Conservation (phyloP, 2,329 filamentous ascomycete species). For the Tolypocladium sp. region DNA sequence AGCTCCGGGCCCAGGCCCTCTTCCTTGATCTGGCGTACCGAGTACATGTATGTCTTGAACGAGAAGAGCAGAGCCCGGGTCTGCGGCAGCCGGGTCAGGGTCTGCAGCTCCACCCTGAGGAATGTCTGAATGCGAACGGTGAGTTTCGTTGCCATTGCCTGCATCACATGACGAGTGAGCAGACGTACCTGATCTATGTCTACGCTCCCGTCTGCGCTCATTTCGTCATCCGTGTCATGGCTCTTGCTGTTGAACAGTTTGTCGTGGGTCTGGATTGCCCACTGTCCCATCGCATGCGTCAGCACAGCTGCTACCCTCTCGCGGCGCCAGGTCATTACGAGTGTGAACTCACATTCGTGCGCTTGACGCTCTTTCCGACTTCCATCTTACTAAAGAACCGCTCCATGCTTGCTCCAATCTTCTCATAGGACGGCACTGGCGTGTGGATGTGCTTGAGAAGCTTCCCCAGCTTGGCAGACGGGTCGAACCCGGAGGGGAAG, state of each 20-base stretch:
- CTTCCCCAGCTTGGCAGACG: conserved; percentile 38
- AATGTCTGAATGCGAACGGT: conserved; percentile 16
- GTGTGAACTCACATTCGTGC: conserved; percentile 33
- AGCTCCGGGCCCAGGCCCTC: conserved; percentile 37
- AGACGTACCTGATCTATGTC: conserved; percentile 26
- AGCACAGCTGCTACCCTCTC: neutral
- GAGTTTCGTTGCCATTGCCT: neutral
- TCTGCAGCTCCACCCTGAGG: conserved; percentile 42
- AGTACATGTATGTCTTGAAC: conserved; percentile 47
- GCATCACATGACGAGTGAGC: neutral
- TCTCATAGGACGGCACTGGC: conserved; percentile 44
- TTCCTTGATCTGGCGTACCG: conserved; percentile 34
- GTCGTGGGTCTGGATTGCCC: conserved; percentile 36
- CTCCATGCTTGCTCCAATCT: conserved; percentile 47
- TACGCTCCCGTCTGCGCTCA: conserved; percentile 24
- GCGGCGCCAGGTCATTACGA: neutral
- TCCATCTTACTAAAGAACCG: conserved; percentile 38
- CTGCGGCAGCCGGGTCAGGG: conserved; percentile 37
- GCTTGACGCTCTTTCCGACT: conserved; percentile 37
- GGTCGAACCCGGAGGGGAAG: conserved; percentile 43
- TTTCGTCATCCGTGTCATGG: conserved; percentile 24
- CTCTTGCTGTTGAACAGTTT: conserved; percentile 29
- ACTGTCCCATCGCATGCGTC: conserved; percentile 20
- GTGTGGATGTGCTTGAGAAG: conserved; percentile 38
- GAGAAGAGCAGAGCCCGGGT: conserved; percentile 40